These are phyloP conservation scores for Leucoagaricus sp. DNA, from an alignment of 1,284 basidiomycete species.

Conservation along the genomic window DNA sequence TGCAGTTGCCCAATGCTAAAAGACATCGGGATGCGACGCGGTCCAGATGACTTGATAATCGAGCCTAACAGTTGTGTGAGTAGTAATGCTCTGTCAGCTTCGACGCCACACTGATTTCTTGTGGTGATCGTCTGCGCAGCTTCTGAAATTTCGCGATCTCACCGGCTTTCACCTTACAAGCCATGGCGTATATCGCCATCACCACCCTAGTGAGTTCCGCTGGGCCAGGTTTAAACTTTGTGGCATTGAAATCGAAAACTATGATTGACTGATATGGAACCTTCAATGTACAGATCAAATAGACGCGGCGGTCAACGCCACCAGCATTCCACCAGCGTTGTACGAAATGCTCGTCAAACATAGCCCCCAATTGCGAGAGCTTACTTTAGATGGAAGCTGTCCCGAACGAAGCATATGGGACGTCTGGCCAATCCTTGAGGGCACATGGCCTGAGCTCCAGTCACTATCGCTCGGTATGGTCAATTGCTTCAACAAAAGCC, in stretches of 20 bases:
- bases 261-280: no score
- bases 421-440: slow-evolving; percentile 2
- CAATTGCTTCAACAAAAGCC: not conserved
- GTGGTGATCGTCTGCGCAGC: not conserved
- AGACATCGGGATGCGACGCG: slow-evolving; percentile 6
- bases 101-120: not conserved
- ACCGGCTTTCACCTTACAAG: not conserved
- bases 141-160: not conserved
- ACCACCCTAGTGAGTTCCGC: slow-evolving; percentile 2
- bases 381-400: slow-evolving; percentile 3
- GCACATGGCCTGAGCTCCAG: slow-evolving; percentile 1
- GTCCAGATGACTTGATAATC: slow-evolving; percentile 4
- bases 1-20: slow-evolving; percentile 1
- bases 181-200: slow-evolving; percentile 1
- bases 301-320: not conserved
- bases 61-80: not conserved
- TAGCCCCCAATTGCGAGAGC: slow-evolving; percentile 1
- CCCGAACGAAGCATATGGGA: slow-evolving; percentile 5
- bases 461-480: slow-evolving; percentile 6
- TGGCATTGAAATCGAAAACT: no score
- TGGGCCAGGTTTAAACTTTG: no score
- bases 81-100: not conserved
- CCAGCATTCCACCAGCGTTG: not conserved
- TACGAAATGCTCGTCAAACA: slow-evolving; percentile 3
- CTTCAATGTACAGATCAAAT: slow-evolving; percentile 6